phyloP scores from a whole-genome alignment of 2,329 filamentous ascomycete species.

The Trichoderma polysporum region DNA sequence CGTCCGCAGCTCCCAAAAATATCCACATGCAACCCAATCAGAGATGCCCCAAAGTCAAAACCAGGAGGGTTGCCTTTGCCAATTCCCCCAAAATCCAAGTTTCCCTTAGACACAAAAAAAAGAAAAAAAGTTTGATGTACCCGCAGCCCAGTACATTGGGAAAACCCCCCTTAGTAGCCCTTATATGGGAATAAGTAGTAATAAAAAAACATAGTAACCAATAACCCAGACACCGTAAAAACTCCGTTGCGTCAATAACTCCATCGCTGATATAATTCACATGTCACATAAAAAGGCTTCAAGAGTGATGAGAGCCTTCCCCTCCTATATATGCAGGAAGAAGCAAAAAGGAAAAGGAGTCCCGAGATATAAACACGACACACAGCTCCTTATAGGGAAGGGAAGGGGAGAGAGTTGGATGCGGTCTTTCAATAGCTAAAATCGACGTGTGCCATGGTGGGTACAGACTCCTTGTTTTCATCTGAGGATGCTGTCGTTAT shows the following conservation, averaged over 20 bases:
- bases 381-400: background rate
- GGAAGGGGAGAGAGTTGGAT: background rate
- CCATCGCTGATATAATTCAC: conserved; percentile 36
- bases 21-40: conserved; percentile 14
- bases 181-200: background rate
- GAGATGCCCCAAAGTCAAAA: conserved; percentile 3
- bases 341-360: background rate
- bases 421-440: conserved; percentile 56
- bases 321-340: background rate
- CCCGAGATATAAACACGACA: conserved; percentile 11
- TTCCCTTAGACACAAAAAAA: background rate
- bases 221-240: conserved; percentile 1
- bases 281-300: conserved; percentile 30
- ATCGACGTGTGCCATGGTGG: conserved; percentile 60
- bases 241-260: conserved; percentile 28
- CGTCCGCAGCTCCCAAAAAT: conserved; percentile 19
- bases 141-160: background rate
- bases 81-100: background rate
- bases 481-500: conserved; percentile 40
- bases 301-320: conserved; percentile 29
- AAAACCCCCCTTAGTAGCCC: background rate
- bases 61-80: background rate
- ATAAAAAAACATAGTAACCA: background rate
- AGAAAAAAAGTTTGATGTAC: conserved; percentile 3
- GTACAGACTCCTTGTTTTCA: conserved; percentile 48